Percentiles rank a stretch among this genome's conserved stretches.
phyloP scores from a whole-genome alignment of 177 flowering plant genomes.

The Vitis hybrid region DNA sequence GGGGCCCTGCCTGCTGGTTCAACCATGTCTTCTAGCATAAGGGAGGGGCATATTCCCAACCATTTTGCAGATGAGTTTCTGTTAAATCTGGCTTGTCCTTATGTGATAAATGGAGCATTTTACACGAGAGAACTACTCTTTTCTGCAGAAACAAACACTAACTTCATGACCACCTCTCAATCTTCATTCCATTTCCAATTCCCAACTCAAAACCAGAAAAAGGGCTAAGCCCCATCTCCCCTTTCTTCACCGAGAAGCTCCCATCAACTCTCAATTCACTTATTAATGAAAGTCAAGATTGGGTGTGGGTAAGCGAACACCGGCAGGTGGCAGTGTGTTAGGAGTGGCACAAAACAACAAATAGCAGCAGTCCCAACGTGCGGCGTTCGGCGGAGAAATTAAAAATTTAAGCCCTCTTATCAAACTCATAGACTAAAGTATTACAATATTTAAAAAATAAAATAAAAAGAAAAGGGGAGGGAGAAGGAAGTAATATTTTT shows the following conservation, averaged over 20 bases:
- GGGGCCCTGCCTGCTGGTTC: too few species aligned
- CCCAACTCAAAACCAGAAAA: too few species aligned
- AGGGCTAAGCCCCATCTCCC: too few species aligned
- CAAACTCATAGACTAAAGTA: conserved; percentile 5
- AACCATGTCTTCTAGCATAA: too few species aligned
- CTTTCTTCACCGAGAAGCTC: too few species aligned
- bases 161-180: not conserved
- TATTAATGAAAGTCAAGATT: not conserved
- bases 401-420: not conserved
- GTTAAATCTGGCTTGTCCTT: not conserved
- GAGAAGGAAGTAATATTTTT: not conserved
- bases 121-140: conserved; percentile 1
- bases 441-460: conserved; percentile 12
- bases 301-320: not conserved
- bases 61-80: not conserved
- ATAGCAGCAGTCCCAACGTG: conserved; percentile 58
- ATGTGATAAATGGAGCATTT: conserved; percentile 6
- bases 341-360: conserved; percentile 28
- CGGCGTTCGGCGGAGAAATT: conserved; percentile 79
- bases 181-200: too few species aligned
- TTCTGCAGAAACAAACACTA: not conserved
- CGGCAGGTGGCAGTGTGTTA: conserved; percentile 15
- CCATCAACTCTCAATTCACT: too few species aligned
- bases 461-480: not conserved
- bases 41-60: not conserved